Conservation (phyloP, 2,329 filamentous ascomycete genomes). For the Bipolaris sorokiniana region DNA sequence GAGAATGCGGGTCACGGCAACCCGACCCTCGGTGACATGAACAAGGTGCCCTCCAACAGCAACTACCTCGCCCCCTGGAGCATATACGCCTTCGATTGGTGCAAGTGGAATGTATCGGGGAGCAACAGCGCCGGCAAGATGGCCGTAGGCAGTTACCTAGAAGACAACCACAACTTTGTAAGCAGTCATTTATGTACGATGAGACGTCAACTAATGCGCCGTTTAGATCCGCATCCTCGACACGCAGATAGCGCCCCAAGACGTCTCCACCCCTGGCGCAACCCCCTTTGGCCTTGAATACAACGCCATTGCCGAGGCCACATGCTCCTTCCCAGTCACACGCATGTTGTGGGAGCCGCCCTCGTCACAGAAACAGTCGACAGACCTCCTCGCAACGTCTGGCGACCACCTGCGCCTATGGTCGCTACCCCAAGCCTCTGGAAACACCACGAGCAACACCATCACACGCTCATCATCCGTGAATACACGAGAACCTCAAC, state of each 20-base stretch:
- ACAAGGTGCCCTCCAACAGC: conserved; percentile 74
- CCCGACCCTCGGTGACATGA: conserved; percentile 68
- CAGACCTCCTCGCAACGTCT: conserved; percentile 91
- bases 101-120: conserved; percentile 87
- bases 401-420: conserved; percentile 92
- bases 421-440: conserved; percentile 72
- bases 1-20: conserved; percentile 64
- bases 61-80: conserved; percentile 95
- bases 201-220: not conserved
- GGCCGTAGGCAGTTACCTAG: conserved; percentile 92
- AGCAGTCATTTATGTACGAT: not conserved
- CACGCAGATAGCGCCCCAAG: conserved; percentile 75
- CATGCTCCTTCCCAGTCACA: conserved; percentile 96
- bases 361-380: conserved; percentile 92
- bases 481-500: conserved; percentile 65
- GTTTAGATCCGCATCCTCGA: conserved; percentile 87
- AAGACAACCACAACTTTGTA: conserved; percentile 93
- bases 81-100: conserved; percentile 98
- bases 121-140: conserved; percentile 82
- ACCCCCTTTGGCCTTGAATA: conserved; percentile 84
- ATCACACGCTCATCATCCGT: conserved; percentile 70
- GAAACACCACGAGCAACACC: conserved; percentile 68
- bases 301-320: conserved; percentile 91
- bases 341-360: conserved; percentile 95
- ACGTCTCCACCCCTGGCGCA: conserved; percentile 70